These are phyloP conservation scores for Daldinia concentrica DNA, from an alignment of 495 filamentous ascomycete species.

Conservation along the genomic window DNA sequence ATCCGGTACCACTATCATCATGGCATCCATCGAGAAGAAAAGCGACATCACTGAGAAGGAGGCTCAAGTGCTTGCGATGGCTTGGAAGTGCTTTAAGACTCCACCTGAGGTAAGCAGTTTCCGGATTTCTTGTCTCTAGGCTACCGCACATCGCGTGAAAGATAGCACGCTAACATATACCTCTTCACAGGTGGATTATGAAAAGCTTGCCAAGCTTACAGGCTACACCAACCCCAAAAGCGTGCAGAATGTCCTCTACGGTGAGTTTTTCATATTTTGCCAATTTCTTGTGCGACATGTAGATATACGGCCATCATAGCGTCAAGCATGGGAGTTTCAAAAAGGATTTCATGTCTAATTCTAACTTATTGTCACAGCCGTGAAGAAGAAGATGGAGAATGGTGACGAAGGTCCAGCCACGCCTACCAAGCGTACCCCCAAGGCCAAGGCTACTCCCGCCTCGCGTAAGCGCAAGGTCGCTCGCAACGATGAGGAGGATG, in stretches of 20 bases:
- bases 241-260: constrained; percentile 19
- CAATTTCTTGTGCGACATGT: not conserved
- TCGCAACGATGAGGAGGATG: constrained; percentile 7
- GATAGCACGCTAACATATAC: constrained; percentile 16
- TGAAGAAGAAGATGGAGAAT: constrained; percentile 32
- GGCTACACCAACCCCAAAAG: constrained; percentile 34
- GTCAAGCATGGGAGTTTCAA: too few relatives aligned
- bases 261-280: constrained; percentile 23
- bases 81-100: constrained; percentile 37
- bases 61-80: constrained; percentile 21
- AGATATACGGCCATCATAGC: not conserved
- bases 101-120: constrained; percentile 27
- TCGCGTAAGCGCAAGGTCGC: constrained; percentile 21
- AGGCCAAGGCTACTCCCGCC: constrained; percentile 17
- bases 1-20: not conserved
- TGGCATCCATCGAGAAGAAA: constrained; percentile 21
- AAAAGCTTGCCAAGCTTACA: constrained; percentile 35
- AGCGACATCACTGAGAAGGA: constrained; percentile 38
- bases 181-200: constrained; percentile 24
- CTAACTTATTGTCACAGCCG: constrained; percentile 10
- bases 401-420: constrained; percentile 12
- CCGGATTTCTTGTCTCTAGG: not conserved
- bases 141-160: not conserved
- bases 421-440: constrained; percentile 16
- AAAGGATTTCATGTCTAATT: not conserved